Evolutionary conservation across 495 filamentous ascomycete species (phyloP).

Genomic region (Pseudevernia furfuracea): DNA sequence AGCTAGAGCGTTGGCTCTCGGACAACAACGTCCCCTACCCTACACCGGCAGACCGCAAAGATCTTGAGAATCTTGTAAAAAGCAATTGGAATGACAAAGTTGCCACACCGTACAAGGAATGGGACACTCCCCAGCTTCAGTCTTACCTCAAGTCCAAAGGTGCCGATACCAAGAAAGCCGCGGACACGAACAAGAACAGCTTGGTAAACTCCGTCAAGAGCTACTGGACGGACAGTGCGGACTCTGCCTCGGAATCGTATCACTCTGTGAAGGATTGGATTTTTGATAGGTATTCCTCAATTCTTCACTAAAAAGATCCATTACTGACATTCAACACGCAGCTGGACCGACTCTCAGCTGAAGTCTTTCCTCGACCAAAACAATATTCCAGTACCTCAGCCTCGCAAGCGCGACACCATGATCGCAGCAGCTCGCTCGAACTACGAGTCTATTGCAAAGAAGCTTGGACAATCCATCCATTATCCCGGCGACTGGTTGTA

Average conservation of each 20-base stretch:
- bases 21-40: constrained; percentile 87
- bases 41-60: constrained; percentile 73
- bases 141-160: constrained; percentile 62
- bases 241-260: constrained; percentile 62
- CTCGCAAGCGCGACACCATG: constrained; percentile 74
- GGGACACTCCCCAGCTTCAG: constrained; percentile 59
- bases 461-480: constrained; percentile 65
- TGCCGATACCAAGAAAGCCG: constrained; percentile 53
- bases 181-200: constrained; percentile 55
- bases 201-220: constrained; percentile 60
- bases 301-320: constrained; percentile 13
- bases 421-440: constrained; percentile 70
- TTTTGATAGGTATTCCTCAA: constrained; percentile 61
- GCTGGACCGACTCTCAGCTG: constrained; percentile 77
- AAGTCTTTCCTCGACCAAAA: constrained; percentile 90
- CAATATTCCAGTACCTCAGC: constrained; percentile 76
- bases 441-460: constrained; percentile 75
- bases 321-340: constrained; percentile 32
- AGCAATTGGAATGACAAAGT: constrained; percentile 75
- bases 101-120: constrained; percentile 58
- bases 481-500: constrained; percentile 99
- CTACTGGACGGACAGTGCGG: constrained; percentile 68
- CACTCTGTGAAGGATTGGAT: constrained; percentile 79
- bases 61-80: constrained; percentile 77
- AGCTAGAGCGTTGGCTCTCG: constrained; percentile 93